Base-by-base conservation (phyloP, 441 rosid species). In the Mallotus repandus region DNA sequence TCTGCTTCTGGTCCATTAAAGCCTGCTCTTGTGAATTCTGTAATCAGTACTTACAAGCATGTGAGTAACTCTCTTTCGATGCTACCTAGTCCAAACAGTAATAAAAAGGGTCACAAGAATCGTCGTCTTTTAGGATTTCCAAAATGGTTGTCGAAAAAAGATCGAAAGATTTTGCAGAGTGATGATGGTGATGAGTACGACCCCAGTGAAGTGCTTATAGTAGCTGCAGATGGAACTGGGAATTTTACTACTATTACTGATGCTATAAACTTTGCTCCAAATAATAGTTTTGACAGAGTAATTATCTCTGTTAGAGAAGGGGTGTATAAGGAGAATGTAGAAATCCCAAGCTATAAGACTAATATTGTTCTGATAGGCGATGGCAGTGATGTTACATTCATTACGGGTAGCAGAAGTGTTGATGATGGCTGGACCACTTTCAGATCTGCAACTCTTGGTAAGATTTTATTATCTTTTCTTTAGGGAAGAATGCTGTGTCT, bases 381-480 rank as follows among this genome's bases (percentile, higher is more conserved):
- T 74, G 98, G 96, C 25, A 77, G 79, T 66, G 89, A 85, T 69
- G 80, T 79, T 66, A 89, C 98, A 10, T 70, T 85, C 65, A 81
- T 93, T 29, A 83, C 89, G 22, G 96, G 94, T 0, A 85, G 71
- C 70, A 78, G 96, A 76, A 93, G 91, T 58, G 84, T 89, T 0
- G 91, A 8, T 21, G 96, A 89, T 77, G 89, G 92, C 38, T 87
- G 97, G 96, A 93, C 98, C 74, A 89, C 97, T 76, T 93, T 91
- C 86, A 81, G 96, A 89, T 91, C 97, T 72, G 96, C 97, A 46
- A 89, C 95, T 72, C 81, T 93, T 41, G 97, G 98, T 93, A 77
- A 68, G 46, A 14, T 18, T 58, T 58, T 3, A 6, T 4, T 18
- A 53, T 43, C 5, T 32, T 10, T 73, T 45, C 9, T 32, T 25